These are phyloP conservation scores for Dalechampia spathulata DNA, from an alignment of 441 rosid species.

Conservation along the genomic window DNA sequence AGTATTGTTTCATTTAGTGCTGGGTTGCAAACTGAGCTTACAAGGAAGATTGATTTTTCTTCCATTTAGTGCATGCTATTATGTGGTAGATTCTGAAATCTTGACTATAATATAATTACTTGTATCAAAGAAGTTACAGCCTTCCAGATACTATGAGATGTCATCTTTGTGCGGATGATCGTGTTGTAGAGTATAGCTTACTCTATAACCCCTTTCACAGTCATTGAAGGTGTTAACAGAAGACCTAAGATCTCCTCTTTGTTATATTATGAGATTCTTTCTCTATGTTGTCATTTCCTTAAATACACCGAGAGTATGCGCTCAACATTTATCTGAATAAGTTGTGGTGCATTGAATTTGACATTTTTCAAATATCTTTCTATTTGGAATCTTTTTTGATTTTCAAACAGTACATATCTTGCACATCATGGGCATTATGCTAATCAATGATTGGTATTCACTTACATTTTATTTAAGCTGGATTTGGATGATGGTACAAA, in stretches of 20 bases:
- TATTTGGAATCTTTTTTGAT: neutral
- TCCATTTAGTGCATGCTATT: neutral
- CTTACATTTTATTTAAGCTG: conserved; percentile 2
- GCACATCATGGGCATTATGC: neutral
- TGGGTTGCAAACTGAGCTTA: neutral
- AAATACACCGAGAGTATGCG: neutral
- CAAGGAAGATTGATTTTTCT: neutral
- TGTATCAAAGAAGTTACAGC: neutral
- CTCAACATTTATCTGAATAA: neutral
- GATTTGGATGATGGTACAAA: neutral
- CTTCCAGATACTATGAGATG: neutral
- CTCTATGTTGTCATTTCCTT: neutral
- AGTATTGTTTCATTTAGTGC: too few species aligned
- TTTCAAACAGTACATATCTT: neutral
- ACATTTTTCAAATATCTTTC: neutral
- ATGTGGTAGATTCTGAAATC: neutral
- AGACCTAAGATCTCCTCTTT: neutral
- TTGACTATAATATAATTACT: neutral
- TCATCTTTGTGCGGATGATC: neutral
- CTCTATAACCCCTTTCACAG: neutral
- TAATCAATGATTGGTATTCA: too few species aligned
- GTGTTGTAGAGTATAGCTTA: neutral
- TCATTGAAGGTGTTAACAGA: neutral
- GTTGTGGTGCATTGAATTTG: neutral
- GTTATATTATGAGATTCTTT: neutral